A percentile compares a stretch with the other conserved stretches of the same genome.
Evolutionary conservation across 1,284 basidiomycete species (phyloP).

Genomic region (Fomitiporia mediterranea): DNA sequence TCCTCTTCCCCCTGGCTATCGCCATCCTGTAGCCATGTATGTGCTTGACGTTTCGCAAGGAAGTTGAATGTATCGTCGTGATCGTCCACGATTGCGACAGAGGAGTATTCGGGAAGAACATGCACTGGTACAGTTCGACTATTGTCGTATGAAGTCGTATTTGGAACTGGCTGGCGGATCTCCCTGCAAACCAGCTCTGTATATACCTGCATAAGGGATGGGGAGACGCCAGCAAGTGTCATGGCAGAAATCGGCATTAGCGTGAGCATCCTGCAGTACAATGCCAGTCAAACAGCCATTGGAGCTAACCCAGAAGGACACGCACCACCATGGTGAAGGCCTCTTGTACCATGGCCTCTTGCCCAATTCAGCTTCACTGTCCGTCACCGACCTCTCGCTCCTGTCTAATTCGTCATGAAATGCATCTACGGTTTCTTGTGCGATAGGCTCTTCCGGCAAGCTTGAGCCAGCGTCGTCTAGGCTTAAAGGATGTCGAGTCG

Average conservation of each 20-base stretch:
- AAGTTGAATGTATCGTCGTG: not conserved
- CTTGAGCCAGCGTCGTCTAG: constrained; percentile 6
- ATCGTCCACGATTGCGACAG: not conserved
- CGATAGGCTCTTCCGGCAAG: constrained; percentile 12
- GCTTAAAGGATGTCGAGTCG: no score
- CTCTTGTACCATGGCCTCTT: constrained; percentile 60
- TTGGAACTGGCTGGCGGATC: constrained; percentile 42
- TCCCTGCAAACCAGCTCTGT: constrained; percentile 52
- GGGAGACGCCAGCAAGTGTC: constrained; percentile 49
- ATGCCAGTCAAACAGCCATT: no score
- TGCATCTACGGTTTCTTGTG: constrained; percentile 6
- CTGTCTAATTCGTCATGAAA: not conserved
- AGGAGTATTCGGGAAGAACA: not conserved
- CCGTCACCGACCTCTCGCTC: not conserved
- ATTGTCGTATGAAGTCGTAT: not conserved
- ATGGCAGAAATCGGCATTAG: constrained; percentile 49
- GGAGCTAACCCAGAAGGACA: no score
- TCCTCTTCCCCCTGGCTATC: not conserved
- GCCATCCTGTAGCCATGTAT: not conserved
- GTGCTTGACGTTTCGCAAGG: not conserved
- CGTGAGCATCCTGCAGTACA: constrained; percentile 58
- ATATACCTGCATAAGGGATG: constrained; percentile 63
- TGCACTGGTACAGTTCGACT: not conserved
- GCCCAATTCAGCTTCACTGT: constrained; percentile 11
- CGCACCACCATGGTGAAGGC: constrained; percentile 67